These are phyloP conservation scores for Ceratobasidium sp. DNA, from an alignment of 1,284 basidiomycete genomes.

Conservation along the genomic window DNA sequence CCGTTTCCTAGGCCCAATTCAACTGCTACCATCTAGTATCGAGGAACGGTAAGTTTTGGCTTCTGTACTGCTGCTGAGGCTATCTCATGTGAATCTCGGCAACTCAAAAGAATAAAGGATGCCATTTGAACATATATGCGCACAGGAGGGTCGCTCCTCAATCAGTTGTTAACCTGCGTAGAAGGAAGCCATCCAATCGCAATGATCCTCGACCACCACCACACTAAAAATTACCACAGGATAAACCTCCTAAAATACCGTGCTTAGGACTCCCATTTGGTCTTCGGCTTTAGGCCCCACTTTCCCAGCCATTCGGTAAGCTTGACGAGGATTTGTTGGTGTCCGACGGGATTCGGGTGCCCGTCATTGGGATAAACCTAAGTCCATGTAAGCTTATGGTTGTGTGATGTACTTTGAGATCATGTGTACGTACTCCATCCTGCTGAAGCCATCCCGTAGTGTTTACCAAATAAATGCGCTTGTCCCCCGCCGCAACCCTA, in stretches of 20 bases:
- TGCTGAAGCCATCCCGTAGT: conserved; percentile 64
- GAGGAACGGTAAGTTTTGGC: too few relatives aligned
- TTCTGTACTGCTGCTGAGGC: too few relatives aligned
- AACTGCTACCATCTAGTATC: too few relatives aligned
- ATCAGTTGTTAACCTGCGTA: too few relatives aligned
- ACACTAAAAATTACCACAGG: not conserved
- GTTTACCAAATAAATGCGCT: conserved; percentile 60
- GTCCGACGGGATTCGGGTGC: conserved; percentile 59
- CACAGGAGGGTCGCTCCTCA: too few relatives aligned
- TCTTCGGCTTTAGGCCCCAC: conserved; percentile 53
- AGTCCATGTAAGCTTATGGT: not conserved
- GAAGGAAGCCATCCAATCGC: not conserved
- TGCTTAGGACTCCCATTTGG: conserved; percentile 42
- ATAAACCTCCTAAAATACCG: not conserved
- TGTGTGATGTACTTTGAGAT: conserved; percentile 1
- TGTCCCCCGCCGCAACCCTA: conserved; percentile 54
- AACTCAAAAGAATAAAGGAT: too few relatives aligned
- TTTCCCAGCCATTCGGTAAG: conserved; percentile 55
- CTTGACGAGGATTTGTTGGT: conserved; percentile 56
- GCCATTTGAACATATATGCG: too few relatives aligned
- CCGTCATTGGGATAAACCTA: conserved; percentile 55
- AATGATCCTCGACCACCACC: not conserved
- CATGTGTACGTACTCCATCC: conserved; percentile 50
- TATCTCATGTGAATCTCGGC: too few relatives aligned
- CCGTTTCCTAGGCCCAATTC: too few relatives aligned